phyloP scores from a whole-genome alignment of 1,284 basidiomycete genomes.

The Entoloma clypeatum region DNA sequence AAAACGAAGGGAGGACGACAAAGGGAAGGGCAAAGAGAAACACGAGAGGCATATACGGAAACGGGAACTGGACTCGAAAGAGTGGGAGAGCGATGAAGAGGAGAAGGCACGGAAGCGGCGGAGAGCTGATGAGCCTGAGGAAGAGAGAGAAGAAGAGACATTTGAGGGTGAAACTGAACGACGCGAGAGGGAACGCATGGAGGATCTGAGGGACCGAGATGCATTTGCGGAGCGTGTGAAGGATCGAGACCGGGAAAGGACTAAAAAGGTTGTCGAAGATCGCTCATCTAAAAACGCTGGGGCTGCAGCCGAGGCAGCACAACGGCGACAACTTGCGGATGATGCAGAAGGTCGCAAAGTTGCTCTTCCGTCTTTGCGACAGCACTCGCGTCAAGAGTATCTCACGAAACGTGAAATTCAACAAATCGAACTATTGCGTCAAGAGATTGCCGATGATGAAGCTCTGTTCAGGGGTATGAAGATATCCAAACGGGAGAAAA shows the following conservation, averaged over 20 bases:
- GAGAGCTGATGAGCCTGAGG: conserved; percentile 43
- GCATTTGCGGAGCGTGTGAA: conserved; percentile 89
- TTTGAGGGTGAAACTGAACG: conserved; percentile 70
- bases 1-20: conserved; percentile 38
- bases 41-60: conserved; percentile 71
- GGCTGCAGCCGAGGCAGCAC: conserved; percentile 80
- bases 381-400: conserved; percentile 90
- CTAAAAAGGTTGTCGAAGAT: conserved; percentile 92
- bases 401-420: conserved; percentile 95
- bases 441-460: conserved; percentile 93
- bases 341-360: conserved; percentile 72
- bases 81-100: conserved; percentile 88
- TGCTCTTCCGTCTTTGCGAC: conserved; percentile 82
- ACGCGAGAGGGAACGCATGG: conserved; percentile 70
- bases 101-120: conserved; percentile 69
- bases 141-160: conserved; percentile 46
- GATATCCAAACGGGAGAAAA: conserved; percentile 79
- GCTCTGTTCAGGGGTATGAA: conserved; percentile 85
- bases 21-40: conserved; percentile 48
- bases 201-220: conserved; percentile 86
- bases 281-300: conserved; percentile 71
- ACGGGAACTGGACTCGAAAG: conserved; percentile 71
- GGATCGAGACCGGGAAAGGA: conserved; percentile 79
- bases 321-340: conserved; percentile 80
- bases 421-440: conserved; percentile 89